Evolutionary conservation across 805 yeast species (phyloP).

Genomic region (Myxozyma neotropica): DNA sequence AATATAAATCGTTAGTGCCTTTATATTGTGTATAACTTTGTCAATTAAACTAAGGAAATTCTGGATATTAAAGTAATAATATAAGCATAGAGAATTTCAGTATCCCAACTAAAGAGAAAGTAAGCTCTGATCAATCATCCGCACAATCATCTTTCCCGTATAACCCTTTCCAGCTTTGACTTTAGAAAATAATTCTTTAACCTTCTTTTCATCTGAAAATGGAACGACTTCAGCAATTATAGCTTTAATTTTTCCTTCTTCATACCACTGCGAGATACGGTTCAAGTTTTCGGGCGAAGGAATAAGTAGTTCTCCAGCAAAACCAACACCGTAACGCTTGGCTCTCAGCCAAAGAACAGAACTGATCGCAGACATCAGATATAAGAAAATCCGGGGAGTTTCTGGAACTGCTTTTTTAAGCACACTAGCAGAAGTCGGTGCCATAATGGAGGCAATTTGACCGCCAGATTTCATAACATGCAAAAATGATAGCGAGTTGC

Average conservation of each 20-base stretch:
- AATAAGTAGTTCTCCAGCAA: neutral
- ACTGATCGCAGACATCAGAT: conserved; percentile 2
- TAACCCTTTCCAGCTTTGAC: conserved; percentile 23
- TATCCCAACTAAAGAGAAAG: no score
- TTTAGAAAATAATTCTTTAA: conserved; percentile 20
- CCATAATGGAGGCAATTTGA: conserved; percentile 21
- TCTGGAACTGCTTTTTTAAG: conserved; percentile 1
- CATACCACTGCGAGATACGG: conserved; percentile 15
- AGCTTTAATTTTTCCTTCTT: conserved; percentile 31
- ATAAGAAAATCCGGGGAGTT: neutral
- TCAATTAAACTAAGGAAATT: no score
- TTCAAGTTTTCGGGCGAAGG: neutral
- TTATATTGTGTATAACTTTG: no score
- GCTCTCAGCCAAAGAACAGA: neutral
- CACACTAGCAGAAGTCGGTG: conserved; percentile 11
- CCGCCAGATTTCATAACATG: conserved; percentile 32
- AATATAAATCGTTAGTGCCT: no score
- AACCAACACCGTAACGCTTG: neutral
- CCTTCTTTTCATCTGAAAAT: conserved; percentile 21
- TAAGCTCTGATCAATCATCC: neutral
- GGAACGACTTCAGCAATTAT: conserved; percentile 23
- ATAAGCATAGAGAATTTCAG: no score
- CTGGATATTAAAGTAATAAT: no score
- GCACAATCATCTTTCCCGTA: conserved; percentile 33
- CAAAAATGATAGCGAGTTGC: conserved; percentile 13